Conservation (phyloP, 2,329 filamentous ascomycete genomes). For the Sporothrix euskadiensis region DNA sequence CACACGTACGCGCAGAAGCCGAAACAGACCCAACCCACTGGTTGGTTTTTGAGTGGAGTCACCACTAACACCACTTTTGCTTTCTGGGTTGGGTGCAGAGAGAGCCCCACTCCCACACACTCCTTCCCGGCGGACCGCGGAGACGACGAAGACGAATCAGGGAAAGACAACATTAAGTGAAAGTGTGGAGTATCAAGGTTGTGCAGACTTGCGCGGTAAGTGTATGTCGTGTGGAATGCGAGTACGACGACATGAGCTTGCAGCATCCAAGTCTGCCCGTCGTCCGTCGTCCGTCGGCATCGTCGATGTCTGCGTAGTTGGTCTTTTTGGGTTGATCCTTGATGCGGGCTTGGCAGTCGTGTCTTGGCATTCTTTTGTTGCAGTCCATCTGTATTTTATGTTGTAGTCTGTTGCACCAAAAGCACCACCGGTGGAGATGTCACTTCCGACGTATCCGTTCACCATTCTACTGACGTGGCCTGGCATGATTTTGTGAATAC, state of each 20-base stretch:
- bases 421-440: not conserved
- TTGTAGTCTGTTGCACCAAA: no score
- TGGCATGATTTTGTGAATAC: not conserved
- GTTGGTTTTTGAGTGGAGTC: not conserved
- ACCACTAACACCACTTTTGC: not conserved
- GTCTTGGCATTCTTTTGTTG: not conserved
- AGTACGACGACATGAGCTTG: not conserved
- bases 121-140: not conserved
- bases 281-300: not conserved
- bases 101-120: not conserved
- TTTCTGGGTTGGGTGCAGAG: no score
- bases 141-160: not conserved
- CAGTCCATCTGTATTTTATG: not conserved
- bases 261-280: not conserved
- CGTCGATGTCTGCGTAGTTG: not conserved
- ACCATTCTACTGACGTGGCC: not conserved
- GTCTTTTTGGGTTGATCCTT: not conserved
- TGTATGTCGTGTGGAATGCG: not conserved
- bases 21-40: conserved; percentile 3
- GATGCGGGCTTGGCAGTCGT: not conserved
- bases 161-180: not conserved
- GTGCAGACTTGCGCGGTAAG: not conserved
- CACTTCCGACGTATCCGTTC: conserved; percentile 1
- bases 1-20: not conserved
- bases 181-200: not conserved